phyloP scores from a whole-genome alignment of 805 yeast genomes.

The Candida sakaeoensis region DNA sequence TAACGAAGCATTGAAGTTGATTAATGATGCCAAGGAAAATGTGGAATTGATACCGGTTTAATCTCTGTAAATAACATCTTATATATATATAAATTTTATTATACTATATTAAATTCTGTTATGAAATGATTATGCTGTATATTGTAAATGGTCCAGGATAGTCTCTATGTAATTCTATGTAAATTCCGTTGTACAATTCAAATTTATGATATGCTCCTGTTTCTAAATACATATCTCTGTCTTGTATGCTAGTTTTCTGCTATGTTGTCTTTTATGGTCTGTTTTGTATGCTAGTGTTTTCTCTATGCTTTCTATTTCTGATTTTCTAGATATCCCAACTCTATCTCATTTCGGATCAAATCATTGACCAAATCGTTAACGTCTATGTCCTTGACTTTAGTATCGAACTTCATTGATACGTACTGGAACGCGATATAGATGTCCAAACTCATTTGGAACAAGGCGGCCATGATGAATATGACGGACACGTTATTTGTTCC shows the following conservation, averaged over 20 bases:
- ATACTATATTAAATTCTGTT: neutral
- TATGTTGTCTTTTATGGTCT: neutral
- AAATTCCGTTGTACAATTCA: too few species aligned
- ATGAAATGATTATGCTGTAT: too few species aligned
- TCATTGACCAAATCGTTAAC: constrained; percentile 3
- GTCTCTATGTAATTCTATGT: too few species aligned
- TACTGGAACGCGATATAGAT: constrained; percentile 70
- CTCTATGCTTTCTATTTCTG: neutral
- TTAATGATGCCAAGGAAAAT: constrained; percentile 72
- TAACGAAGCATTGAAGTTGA: constrained; percentile 63
- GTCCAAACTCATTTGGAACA: constrained; percentile 76
- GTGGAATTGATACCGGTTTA: constrained; percentile 52
- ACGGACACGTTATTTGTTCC: constrained; percentile 69
- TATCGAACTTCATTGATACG: constrained; percentile 49
- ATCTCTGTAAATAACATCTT: neutral
- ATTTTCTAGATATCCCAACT: neutral
- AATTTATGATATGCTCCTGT: too few species aligned
- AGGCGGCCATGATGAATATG: constrained; percentile 65
- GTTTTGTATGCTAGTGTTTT: neutral
- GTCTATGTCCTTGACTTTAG: constrained; percentile 6
- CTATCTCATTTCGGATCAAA: constrained; percentile 2
- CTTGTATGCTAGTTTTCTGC: too few species aligned
- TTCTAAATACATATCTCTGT: too few species aligned
- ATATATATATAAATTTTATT: constrained; percentile 1
- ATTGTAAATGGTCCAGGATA: too few species aligned